Percentiles rank a stretch among this genome's conserved stretches.
Evolutionary conservation across 1,139 yeast genomes (phyloP).

Genomic region (Suhomyces choctaworum): DNA sequence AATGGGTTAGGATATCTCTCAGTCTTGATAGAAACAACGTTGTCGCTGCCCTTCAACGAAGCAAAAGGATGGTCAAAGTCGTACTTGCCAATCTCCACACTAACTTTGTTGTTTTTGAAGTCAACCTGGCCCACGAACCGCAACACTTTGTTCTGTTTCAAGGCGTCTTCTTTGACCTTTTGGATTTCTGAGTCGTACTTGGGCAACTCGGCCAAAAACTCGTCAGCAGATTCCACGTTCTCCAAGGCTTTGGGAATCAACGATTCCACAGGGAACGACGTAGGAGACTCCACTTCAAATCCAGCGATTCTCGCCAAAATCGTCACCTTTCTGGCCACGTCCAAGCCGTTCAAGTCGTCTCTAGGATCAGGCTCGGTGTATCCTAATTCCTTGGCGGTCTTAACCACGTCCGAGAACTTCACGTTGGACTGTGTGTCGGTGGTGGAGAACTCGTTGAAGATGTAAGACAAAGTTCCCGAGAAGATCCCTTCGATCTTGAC

Average conservation of each 20-base stretch:
- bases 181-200: conserved; percentile 79
- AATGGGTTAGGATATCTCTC: conserved; percentile 91
- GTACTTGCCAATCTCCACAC: conserved; percentile 87
- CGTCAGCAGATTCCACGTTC: conserved; percentile 67
- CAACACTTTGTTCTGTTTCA: conserved; percentile 78
- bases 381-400: conserved; percentile 84
- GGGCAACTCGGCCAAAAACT: conserved; percentile 79
- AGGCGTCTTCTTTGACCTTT: conserved; percentile 75
- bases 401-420: conserved; percentile 87
- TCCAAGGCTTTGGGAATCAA: conserved; percentile 87
- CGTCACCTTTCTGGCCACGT: conserved; percentile 96
- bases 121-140: conserved; percentile 94
- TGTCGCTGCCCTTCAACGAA: conserved; percentile 91
- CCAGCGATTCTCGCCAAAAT: conserved; percentile 94
- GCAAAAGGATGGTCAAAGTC: conserved; percentile 93
- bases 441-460: conserved; percentile 89
- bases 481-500: conserved; percentile 92
- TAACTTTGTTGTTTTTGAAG: conserved; percentile 60
- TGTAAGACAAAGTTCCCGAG: conserved; percentile 95
- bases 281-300: conserved; percentile 79
- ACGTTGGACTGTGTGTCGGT: conserved; percentile 53
- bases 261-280: conserved; percentile 94
- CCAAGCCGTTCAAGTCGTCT: conserved; percentile 96
- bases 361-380: conserved; percentile 99
- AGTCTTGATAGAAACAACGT: conserved; percentile 88